These are phyloP conservation scores for Ustilago xerochloae DNA, from an alignment of 1,284 basidiomycete genomes.

Conservation along the genomic window DNA sequence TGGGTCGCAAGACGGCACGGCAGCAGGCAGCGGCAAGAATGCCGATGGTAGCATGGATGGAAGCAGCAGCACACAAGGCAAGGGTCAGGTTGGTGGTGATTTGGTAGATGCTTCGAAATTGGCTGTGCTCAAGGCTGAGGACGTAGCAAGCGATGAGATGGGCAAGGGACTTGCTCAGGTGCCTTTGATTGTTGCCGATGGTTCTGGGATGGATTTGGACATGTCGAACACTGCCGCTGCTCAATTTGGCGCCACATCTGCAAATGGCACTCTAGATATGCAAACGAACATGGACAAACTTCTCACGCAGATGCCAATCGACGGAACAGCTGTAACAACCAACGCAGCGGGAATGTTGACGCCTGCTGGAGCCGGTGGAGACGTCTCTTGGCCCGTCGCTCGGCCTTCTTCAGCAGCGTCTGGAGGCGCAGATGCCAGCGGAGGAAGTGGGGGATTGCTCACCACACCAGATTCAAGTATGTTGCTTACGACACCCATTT, in stretches of 20 bases:
- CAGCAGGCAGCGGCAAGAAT: not conserved
- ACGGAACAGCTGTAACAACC: conserved; percentile 6
- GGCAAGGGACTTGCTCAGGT: conserved; percentile 11
- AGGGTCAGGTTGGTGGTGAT: too few species aligned
- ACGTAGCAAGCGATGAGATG: not conserved
- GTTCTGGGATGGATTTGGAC: conserved; percentile 22
- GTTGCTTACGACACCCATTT: conserved; percentile 16
- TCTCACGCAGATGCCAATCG: conserved; percentile 21
- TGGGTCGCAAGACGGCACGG: not conserved
- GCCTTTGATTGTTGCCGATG: conserved; percentile 24
- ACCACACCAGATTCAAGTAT: conserved; percentile 15
- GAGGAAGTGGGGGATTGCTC: too few species aligned
- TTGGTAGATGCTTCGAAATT: not conserved
- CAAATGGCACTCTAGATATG: conserved; percentile 8
- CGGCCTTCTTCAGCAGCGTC: conserved; percentile 14
- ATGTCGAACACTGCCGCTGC: conserved; percentile 18
- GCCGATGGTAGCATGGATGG: not conserved
- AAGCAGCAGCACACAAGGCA: not conserved
- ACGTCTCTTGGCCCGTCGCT: conserved; percentile 12
- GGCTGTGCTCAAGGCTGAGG: conserved; percentile 18
- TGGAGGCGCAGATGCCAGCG: conserved; percentile 7
- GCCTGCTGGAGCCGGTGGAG: conserved; percentile 8
- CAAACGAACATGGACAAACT: conserved; percentile 39
- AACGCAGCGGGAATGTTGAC: conserved; percentile 20
- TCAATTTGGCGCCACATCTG: too few species aligned